These are phyloP conservation scores for Cryptococcus amylolentus DNA, from an alignment of 1,284 basidiomycete genomes.

Conservation along the genomic window DNA sequence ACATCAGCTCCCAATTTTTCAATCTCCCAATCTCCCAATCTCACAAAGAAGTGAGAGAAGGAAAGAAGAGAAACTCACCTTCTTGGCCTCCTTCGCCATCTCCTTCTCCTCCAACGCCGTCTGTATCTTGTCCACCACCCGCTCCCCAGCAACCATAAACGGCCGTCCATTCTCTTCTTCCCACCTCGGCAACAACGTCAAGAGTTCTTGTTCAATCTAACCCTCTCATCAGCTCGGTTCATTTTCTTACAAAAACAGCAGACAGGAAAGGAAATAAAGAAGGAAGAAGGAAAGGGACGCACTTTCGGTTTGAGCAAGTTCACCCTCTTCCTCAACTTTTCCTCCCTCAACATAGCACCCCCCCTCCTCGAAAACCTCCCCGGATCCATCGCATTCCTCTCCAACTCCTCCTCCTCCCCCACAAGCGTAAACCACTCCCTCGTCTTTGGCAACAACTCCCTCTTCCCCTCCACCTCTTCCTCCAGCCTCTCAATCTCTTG, in stretches of 20 bases:
- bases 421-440: constrained; percentile 90
- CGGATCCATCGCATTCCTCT: constrained; percentile 49
- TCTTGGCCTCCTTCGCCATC: constrained; percentile 72
- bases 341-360: constrained; percentile 78
- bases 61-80: constrained; percentile 34
- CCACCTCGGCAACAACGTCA: constrained; percentile 78
- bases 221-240: background rate
- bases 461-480: constrained; percentile 73
- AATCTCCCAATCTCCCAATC: background rate
- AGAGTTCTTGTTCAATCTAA: constrained; percentile 83
- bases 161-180: constrained; percentile 70
- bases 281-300: constrained; percentile 29
- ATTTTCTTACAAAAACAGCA: background rate
- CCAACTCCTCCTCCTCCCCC: constrained; percentile 82
- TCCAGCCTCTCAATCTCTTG: constrained; percentile 76
- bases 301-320: constrained; percentile 90
- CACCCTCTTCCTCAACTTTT: constrained; percentile 97
- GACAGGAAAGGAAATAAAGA: too few species aligned
- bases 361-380: constrained; percentile 54
- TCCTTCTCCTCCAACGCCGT: constrained; percentile 60
- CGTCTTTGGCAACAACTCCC: constrained; percentile 69
- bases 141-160: constrained; percentile 82
- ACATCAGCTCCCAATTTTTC: background rate
- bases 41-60: too few species aligned
- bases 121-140: constrained; percentile 74